These are phyloP conservation scores for Ogataea salicorniae DNA, from an alignment of 805 yeast genomes.

Conservation along the genomic window DNA sequence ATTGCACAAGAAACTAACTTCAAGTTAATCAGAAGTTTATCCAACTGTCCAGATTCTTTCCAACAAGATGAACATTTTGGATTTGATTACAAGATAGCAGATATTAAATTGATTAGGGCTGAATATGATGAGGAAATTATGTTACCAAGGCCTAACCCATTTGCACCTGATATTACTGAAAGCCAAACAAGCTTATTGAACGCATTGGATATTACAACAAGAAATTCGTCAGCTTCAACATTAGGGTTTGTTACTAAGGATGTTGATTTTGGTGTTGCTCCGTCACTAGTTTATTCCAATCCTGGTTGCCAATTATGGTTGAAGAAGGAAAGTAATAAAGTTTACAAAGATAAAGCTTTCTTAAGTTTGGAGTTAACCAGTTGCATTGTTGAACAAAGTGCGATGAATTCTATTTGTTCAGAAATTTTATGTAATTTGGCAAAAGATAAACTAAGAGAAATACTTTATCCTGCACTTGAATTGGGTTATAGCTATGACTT, in stretches of 20 bases:
- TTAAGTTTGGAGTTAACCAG: conserved; percentile 44
- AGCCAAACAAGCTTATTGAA: conserved; percentile 24
- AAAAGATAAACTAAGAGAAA: conserved; percentile 34
- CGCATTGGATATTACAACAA: conserved; percentile 21
- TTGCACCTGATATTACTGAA: conserved; percentile 31
- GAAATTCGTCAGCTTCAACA: conserved; percentile 26
- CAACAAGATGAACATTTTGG: conserved; percentile 37
- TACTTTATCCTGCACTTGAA: conserved; percentile 49
- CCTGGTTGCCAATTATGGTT: conserved; percentile 47
- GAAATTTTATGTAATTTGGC: conserved; percentile 51
- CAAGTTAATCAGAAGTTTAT: neutral
- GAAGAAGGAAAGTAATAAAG: conserved; percentile 31
- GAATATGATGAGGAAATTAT: conserved; percentile 1
- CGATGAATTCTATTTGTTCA: conserved; percentile 38
- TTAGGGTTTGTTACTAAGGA: conserved; percentile 31
- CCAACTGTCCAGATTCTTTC: neutral
- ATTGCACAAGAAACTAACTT: conserved; percentile 25
- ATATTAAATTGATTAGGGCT: neutral
- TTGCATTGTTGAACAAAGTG: conserved; percentile 27
- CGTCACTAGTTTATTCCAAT: conserved; percentile 34
- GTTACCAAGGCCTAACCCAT: conserved; percentile 32
- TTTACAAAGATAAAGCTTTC: conserved; percentile 30
- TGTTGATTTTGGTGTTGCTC: conserved; percentile 23
- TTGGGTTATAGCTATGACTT: conserved; percentile 55
- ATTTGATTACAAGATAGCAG: conserved; percentile 33